Conservation (phyloP, 257 asterid species). For the Vinca minor region DNA sequence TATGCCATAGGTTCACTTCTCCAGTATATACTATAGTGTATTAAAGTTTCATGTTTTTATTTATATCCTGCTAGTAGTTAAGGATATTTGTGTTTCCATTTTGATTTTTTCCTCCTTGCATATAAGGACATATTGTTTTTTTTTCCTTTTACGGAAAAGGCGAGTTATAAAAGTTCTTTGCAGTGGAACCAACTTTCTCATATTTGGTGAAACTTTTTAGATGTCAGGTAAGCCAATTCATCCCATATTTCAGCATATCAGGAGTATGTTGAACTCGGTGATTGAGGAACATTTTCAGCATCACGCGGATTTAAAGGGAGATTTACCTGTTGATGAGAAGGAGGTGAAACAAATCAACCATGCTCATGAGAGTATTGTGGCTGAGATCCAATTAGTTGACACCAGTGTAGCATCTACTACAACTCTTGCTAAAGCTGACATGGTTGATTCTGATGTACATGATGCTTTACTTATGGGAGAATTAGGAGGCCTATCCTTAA, state of each 20-base stretch:
- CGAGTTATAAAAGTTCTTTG: slow-evolving; percentile 13
- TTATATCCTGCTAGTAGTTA: background rate
- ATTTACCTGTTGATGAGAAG: slow-evolving; percentile 22
- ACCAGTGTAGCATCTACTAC: slow-evolving; percentile 24
- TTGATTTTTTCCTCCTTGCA: background rate
- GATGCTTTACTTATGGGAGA: slow-evolving; percentile 24
- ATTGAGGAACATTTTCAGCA: slow-evolving; percentile 24
- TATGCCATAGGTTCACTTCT: background rate
- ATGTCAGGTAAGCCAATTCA: slow-evolving; percentile 46
- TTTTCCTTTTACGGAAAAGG: too few species aligned
- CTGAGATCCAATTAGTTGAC: slow-evolving; percentile 23
- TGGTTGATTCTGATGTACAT: slow-evolving; percentile 26
- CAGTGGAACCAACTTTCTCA: slow-evolving; percentile 19
- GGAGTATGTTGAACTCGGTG: slow-evolving; percentile 40
- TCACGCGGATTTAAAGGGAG: slow-evolving; percentile 22
- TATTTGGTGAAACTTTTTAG: slow-evolving; percentile 29
- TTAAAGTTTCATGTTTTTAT: background rate
- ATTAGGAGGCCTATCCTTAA: slow-evolving; percentile 25
- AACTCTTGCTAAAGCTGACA: slow-evolving; percentile 22
- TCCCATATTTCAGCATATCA: slow-evolving; percentile 41
- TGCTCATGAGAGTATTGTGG: slow-evolving; percentile 16
- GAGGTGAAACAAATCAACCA: slow-evolving; percentile 25
- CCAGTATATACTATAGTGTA: background rate
- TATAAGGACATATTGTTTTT: background rate
- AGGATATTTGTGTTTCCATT: background rate